These are phyloP conservation scores for Myxozyma sirexii DNA, from an alignment of 805 yeast species.

Conservation along the genomic window DNA sequence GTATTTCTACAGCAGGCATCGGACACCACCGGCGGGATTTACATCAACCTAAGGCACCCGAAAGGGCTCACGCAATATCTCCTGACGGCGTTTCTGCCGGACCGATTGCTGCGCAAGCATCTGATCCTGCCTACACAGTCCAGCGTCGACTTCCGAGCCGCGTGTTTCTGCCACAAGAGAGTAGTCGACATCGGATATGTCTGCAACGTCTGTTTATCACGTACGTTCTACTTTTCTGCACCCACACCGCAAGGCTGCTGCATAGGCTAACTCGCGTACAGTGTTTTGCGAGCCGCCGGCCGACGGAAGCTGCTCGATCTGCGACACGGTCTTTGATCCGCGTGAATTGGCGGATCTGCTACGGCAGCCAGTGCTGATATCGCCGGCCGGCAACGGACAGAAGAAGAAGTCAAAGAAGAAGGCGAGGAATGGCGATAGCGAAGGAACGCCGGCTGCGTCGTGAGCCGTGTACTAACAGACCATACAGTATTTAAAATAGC, in stretches of 20 bases:
- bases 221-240: conserved; percentile 38
- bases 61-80: conserved; percentile 82
- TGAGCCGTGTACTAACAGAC: background rate
- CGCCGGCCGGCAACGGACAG: conserved; percentile 44
- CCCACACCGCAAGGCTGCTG: no score
- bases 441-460: background rate
- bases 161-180: conserved; percentile 88
- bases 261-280: conserved; percentile 48
- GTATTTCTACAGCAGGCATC: conserved; percentile 93
- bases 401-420: conserved; percentile 40
- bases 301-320: conserved; percentile 76
- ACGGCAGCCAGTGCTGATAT: conserved; percentile 59
- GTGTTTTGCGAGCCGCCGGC: conserved; percentile 55
- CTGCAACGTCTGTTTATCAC: conserved; percentile 91
- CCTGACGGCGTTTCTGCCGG: conserved; percentile 74
- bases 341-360: conserved; percentile 59
- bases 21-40: conserved; percentile 91
- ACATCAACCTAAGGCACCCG: conserved; percentile 67
- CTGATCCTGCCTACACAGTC: conserved; percentile 80
- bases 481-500: no score
- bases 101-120: conserved; percentile 76
- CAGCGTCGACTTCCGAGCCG: conserved; percentile 89
- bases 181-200: conserved; percentile 93
- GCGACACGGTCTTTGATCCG: conserved; percentile 76
- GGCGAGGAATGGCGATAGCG: conserved; percentile 1